phyloP scores from a whole-genome alignment of 768 basidiomycete species.

The Xerocomellus amylosporus region DNA sequence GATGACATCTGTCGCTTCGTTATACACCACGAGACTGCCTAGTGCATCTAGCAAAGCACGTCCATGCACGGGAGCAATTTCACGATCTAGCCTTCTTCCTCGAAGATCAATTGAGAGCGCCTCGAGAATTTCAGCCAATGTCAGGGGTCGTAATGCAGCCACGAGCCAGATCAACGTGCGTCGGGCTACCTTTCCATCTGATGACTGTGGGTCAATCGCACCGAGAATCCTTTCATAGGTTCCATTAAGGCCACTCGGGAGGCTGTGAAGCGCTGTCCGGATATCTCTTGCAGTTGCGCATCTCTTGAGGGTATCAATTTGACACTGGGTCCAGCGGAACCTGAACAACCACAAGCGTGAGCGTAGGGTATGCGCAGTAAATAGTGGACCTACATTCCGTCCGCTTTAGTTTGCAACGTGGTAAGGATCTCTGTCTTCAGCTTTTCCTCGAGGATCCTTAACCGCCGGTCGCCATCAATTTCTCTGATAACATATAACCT shows the following conservation, averaged over 20 bases:
- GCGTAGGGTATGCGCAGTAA: background rate
- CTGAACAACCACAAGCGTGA: background rate
- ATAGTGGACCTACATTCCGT: constrained; percentile 13
- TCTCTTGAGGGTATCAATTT: constrained; percentile 8
- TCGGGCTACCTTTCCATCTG: background rate
- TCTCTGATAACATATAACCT: constrained; percentile 1
- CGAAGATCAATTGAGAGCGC: constrained; percentile 13
- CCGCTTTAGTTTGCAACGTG: background rate
- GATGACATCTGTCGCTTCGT: background rate
- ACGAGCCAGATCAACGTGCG: constrained; percentile 18
- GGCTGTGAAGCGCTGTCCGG: constrained; percentile 1
- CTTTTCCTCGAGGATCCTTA: background rate
- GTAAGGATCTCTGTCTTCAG: constrained; percentile 6
- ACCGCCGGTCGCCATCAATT: background rate
- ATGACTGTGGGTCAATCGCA: background rate
- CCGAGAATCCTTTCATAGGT: constrained; percentile 20
- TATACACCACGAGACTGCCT: constrained; percentile 13
- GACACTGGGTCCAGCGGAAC: constrained; percentile 22
- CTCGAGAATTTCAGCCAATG: constrained; percentile 3
- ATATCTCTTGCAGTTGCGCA: constrained; percentile 6
- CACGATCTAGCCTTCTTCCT: background rate
- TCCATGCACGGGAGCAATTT: background rate
- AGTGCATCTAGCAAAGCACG: constrained; percentile 1
- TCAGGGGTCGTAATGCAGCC: constrained; percentile 5
- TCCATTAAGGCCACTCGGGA: constrained; percentile 14